phyloP scores from a whole-genome alignment of 805 yeast species.

The Candida nitratophila region DNA sequence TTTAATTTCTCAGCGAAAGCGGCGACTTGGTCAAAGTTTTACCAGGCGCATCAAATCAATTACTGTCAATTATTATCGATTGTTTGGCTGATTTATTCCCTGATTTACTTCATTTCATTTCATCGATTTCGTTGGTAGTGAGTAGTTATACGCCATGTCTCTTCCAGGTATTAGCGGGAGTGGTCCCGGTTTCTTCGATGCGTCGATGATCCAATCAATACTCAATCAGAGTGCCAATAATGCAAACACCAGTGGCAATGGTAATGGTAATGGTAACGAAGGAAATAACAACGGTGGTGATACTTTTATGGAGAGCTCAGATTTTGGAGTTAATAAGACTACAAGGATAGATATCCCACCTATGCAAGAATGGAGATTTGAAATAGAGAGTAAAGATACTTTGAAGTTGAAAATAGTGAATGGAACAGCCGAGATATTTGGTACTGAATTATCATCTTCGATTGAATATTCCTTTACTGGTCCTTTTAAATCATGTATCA shows the following conservation, averaged over 20 bases:
- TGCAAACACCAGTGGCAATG: not conserved
- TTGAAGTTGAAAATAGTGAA: constrained; percentile 43
- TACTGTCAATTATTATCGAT: no score
- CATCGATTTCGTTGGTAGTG: no score
- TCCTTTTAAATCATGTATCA: constrained; percentile 43
- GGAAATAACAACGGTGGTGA: not conserved
- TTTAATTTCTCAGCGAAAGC: no score
- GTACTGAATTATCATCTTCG: constrained; percentile 82
- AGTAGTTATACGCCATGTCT: not conserved
- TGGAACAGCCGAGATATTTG: constrained; percentile 87
- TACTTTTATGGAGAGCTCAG: not conserved
- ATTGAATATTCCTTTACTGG: constrained; percentile 53
- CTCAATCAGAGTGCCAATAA: not conserved
- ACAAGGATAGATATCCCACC: constrained; percentile 17
- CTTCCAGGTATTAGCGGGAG: not conserved
- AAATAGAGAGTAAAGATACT: constrained; percentile 41
- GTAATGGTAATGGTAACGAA: not conserved
- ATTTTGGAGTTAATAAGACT: not conserved
- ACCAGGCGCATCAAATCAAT: no score
- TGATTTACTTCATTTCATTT: no score
- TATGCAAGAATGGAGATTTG: constrained; percentile 69
- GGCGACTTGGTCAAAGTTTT: no score
- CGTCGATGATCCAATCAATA: not conserved
- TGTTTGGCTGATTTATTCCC: no score
- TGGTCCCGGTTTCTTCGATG: not conserved